Conservation (phyloP, 805 yeast genomes). For the Candida koratica region DNA sequence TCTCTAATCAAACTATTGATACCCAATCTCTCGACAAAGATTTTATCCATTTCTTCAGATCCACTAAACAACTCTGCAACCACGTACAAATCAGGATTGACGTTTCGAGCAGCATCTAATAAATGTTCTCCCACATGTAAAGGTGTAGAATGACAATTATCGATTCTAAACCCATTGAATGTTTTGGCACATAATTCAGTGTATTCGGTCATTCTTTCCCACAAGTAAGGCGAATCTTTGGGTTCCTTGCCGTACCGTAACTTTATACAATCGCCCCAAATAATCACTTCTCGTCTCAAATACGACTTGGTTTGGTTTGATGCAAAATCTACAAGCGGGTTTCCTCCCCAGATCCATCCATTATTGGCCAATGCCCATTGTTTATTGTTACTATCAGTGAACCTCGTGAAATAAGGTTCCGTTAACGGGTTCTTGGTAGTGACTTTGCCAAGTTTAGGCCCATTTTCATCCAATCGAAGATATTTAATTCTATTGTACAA, state of each 20-base stretch:
- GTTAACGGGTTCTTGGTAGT: slow-evolving; percentile 53
- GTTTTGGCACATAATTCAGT: slow-evolving; percentile 64
- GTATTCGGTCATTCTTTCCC: slow-evolving; percentile 85
- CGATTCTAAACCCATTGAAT: slow-evolving; percentile 88
- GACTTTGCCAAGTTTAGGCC: slow-evolving; percentile 73
- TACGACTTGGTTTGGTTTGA: slow-evolving; percentile 75
- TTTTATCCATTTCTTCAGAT: slow-evolving; percentile 82
- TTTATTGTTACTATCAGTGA: slow-evolving; percentile 47
- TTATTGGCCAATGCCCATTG: slow-evolving; percentile 81
- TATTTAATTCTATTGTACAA: slow-evolving; percentile 72
- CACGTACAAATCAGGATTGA: slow-evolving; percentile 81
- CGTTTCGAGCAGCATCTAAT: slow-evolving; percentile 80
- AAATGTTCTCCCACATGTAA: slow-evolving; percentile 88
- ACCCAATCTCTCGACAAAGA: slow-evolving; percentile 88
- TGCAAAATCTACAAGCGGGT: slow-evolving; percentile 92
- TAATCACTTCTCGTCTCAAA: slow-evolving; percentile 84
- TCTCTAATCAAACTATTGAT: slow-evolving; percentile 87
- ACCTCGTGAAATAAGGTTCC: slow-evolving; percentile 85
- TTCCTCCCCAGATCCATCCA: slow-evolving; percentile 99
- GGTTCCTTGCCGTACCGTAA: slow-evolving; percentile 76
- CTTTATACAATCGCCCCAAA: slow-evolving; percentile 97
- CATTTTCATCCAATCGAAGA: slow-evolving; percentile 71
- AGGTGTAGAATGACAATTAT: slow-evolving; percentile 96
- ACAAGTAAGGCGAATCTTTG: slow-evolving; percentile 81
- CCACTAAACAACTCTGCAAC: slow-evolving; percentile 95